phyloP scores from a whole-genome alignment of 2,329 filamentous ascomycete genomes.

The Cyclaneusma minus region DNA sequence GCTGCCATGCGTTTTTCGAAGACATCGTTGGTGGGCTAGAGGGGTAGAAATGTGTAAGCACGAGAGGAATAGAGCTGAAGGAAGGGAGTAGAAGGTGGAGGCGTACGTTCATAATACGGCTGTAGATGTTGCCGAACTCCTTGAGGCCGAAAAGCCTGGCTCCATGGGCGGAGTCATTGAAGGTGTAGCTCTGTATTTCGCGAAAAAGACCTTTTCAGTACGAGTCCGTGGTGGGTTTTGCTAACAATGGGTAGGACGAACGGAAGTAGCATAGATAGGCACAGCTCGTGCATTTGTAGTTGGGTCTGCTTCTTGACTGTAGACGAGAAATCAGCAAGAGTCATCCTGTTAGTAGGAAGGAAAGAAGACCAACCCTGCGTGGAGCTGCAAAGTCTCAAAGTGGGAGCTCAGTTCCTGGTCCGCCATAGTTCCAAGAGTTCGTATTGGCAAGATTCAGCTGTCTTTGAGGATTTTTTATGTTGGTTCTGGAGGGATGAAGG shows the following conservation, averaged over 20 bases:
- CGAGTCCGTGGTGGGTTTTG: conserved; percentile 1
- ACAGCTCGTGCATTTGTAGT: conserved; percentile 78
- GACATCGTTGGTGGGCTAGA: conserved; percentile 80
- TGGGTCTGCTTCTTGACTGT: conserved; percentile 64
- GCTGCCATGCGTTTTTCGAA: conserved; percentile 96
- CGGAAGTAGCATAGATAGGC: conserved; percentile 89
- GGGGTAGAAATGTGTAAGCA: conserved; percentile 1
- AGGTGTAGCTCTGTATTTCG: conserved; percentile 56
- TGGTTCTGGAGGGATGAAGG: too few relatives aligned
- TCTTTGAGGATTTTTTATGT: too few relatives aligned
- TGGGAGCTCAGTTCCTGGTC: conserved; percentile 33
- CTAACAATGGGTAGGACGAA: conserved; percentile 16
- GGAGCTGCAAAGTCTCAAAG: conserved; percentile 77
- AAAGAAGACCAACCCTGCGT: conserved; percentile 49
- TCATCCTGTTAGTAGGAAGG: conserved; percentile 5
- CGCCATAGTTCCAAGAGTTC: conserved; percentile 10
- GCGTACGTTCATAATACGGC: conserved; percentile 76
- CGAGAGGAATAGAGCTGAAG: neutral
- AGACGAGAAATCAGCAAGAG: conserved; percentile 5
- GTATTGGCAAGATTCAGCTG: too few relatives aligned
- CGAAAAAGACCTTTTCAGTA: conserved; percentile 6
- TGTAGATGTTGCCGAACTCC: conserved; percentile 96
- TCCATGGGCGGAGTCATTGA: conserved; percentile 93
- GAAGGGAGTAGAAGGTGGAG: neutral
- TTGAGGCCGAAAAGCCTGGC: conserved; percentile 93